Evolutionary conservation across 179 eudicot species (phyloP), one percentile per base, ranked within the genome.

Genomic region (Spergularia azorica): DNA sequence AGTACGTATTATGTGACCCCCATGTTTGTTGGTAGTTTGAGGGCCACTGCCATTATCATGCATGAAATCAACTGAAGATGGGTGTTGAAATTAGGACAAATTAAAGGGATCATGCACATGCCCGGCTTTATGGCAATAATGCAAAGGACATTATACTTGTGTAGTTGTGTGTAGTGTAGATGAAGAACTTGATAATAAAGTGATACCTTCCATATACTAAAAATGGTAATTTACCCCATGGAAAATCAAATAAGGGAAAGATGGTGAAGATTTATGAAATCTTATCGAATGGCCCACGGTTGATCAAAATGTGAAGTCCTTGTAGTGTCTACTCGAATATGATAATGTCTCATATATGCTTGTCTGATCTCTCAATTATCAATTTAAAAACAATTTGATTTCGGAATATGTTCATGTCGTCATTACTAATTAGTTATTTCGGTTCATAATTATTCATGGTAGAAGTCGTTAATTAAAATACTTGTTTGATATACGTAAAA

Each of bases 121-220:
- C 51, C 77, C 75, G 61, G 51, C 62, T 65, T 76, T 76, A 26
- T 66, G 41, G 51, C 80, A 80, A 76, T 80, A 48, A 80, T 80
- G 71, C 77, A 71, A 58, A 71, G 63, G 62, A 71, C 57, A 71
- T 32, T 71, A 74, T n/a, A n/a, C n/a, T n/a, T n/a, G n/a, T n/a
- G n/a, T 63, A 21, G 32, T 18, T 72, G 39, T 65, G 15, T 67
- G 67, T 15, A 54, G 70, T 15, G 48, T 46, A 43, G 2, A 39
- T 51, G 65, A 43, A 63, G 32, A 69, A 52, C 4, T 17, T 71
- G 32, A 26, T 26, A 26, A 26, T n/a, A 20, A 64, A 36, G 64
- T 18, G 39, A 71, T 43, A 15, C 43, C 63, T 55, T 48, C 71
- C 63, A 54, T 81, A 51, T n/a, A n/a, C 80, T 41, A 81, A 17